phyloP scores from a whole-genome alignment of 2,329 filamentous ascomycete species.

The Fusarium compactum region DNA sequence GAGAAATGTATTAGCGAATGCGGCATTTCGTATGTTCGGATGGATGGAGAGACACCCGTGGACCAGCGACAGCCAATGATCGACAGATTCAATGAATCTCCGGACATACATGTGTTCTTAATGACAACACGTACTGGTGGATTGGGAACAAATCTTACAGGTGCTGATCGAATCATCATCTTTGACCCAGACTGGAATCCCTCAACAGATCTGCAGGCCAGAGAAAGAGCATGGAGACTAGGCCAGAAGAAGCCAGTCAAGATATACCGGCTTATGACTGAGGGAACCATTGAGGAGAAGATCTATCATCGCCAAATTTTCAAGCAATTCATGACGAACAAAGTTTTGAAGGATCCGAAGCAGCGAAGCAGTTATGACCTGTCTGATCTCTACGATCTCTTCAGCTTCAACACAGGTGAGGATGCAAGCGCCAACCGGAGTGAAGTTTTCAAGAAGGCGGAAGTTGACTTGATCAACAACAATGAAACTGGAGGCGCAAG shows the following conservation, averaged over 20 bases:
- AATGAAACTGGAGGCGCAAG: conserved; percentile 4
- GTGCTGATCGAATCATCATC: conserved; percentile 95
- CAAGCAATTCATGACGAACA: conserved; percentile 97
- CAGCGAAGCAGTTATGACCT: conserved; percentile 92
- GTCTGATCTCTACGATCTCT: conserved; percentile 91
- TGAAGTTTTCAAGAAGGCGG: conserved; percentile 86
- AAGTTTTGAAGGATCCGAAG: conserved; percentile 93
- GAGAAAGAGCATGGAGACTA: conserved; percentile 94
- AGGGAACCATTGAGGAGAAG: conserved; percentile 98
- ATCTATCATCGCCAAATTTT: conserved; percentile 99
- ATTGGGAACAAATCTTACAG: conserved; percentile 92
- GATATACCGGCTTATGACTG: conserved; percentile 97
- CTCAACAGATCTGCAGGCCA: conserved; percentile 93
- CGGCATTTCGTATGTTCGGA: conserved; percentile 81
- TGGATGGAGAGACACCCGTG: conserved; percentile 94
- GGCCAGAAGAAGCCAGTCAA: conserved; percentile 96
- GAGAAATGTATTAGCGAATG: conserved; percentile 81
- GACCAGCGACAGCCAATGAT: conserved; percentile 90
- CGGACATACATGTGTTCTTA: conserved; percentile 85
- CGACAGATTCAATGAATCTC: conserved; percentile 89
- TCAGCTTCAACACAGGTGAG: conserved; percentile 73
- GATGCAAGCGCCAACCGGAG: conserved; percentile 77
- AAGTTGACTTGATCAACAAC: conserved; percentile 63
- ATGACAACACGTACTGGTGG: conserved; percentile 96
- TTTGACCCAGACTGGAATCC: conserved; percentile 99